Base-by-base conservation (phyloP, 371 early-diverging fungal genomes). In the Smittium culicis region DNA sequence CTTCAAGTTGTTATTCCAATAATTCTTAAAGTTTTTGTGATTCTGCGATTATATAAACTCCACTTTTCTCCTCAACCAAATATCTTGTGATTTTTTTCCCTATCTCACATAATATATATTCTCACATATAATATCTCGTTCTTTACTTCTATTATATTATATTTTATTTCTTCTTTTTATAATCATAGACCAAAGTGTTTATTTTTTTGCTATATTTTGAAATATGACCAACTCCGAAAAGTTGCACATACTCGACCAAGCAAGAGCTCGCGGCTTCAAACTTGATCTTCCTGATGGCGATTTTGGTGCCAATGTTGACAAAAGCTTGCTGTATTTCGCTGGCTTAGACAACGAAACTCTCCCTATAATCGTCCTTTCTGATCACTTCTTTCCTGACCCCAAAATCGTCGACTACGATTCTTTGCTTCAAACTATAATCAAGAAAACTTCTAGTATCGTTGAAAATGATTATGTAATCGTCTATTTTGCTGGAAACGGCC, bases 391-490 rank as follows among this genome's bases (percentile, higher is more conserved):
- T 56, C 95, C 92, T 2, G 82, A 90, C 75, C 93, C 93, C 24
- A 77, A 77, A 58, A 76, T 79, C 1, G 85, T 86, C 29, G 81
- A 92, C 73, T 92, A 94, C 72, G 92, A 94, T 76, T 69, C 81
- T 35, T 82, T 94, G 67, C 75, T 92, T 60, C 82, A 81, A 88
- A 86, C 78, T 34, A 76, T 74, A 58, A 63, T 65, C 60, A 69
- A 66, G 61, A 62, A 71, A 45, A 66, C 73, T 17, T 67, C 69
- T 54, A 68, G 67, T 63, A 86, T 90, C 77, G 93, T 91, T 20
- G 90, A 92, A 67, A 89, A 82, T 68, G 92, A 91, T 66, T 94
- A 92, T 74, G 85, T 88, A 1, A 74, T 92, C 2, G 88, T 93
- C 0, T 79, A 93, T 67, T 91, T 95, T 71, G 81, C 91, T 5